A percentile compares a stretch with the other conserved stretches of the same genome.
phyloP scores from a whole-genome alignment of 352 stramenopile species.

The Pythium brachiatum region DNA sequence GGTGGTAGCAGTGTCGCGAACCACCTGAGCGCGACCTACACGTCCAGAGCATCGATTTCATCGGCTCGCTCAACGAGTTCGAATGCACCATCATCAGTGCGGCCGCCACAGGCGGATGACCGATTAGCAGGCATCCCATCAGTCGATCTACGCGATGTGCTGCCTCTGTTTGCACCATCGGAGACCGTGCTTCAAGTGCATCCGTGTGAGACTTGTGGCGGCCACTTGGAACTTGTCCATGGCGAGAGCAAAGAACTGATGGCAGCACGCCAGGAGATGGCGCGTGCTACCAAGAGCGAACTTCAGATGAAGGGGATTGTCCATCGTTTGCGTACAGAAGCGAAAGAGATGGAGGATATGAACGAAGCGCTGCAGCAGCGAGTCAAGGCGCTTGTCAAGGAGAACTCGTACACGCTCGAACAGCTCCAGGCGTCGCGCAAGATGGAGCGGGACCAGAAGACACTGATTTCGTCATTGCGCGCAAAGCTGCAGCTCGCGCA shows the following conservation, averaged over 20 bases:
- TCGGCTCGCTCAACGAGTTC: conserved; percentile 19
- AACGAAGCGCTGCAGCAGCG: conserved; percentile 74
- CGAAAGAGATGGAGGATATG: conserved; percentile 70
- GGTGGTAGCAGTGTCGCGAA: background rate
- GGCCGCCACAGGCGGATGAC: conserved; percentile 27
- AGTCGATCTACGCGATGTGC: conserved; percentile 59
- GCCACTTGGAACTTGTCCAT: conserved; percentile 75
- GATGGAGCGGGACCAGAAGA: conserved; percentile 73
- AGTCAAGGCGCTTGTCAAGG: conserved; percentile 70
- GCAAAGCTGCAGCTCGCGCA: conserved; percentile 72
- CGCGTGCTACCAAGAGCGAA: conserved; percentile 59
- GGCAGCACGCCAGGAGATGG: conserved; percentile 61
- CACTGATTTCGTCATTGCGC: conserved; percentile 51
- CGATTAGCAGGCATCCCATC: conserved; percentile 60
- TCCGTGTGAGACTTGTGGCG: conserved; percentile 67
- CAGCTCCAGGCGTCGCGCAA: conserved; percentile 69
- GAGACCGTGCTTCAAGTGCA: conserved; percentile 76
- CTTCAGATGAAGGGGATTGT: conserved; percentile 68
- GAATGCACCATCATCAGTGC: conserved; percentile 2
- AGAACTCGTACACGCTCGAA: conserved; percentile 77
- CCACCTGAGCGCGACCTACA: background rate
- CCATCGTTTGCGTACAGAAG: conserved; percentile 60
- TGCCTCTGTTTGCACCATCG: conserved; percentile 69
- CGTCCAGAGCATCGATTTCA: conserved; percentile 10
- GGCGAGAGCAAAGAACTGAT: conserved; percentile 77